Evolutionary conservation across 805 yeast genomes (phyloP).

Genomic region (Nakazawaea ishiwadae): DNA sequence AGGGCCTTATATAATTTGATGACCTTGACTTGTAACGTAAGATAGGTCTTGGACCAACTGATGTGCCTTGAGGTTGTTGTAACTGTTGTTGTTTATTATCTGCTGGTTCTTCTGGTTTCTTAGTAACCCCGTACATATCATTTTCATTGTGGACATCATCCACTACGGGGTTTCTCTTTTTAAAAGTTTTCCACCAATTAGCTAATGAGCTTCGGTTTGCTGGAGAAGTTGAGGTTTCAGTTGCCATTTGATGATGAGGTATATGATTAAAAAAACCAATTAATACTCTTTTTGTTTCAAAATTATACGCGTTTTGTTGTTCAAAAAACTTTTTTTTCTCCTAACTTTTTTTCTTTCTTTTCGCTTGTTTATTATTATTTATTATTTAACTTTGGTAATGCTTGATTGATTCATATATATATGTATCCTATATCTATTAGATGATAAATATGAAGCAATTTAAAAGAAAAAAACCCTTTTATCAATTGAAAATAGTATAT

Average conservation of each 20-base stretch:
- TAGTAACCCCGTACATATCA: background rate
- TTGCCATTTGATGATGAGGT: background rate
- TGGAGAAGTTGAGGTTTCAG: slow-evolving; percentile 19
- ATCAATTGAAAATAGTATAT: too few relatives aligned
- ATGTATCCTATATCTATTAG: too few relatives aligned
- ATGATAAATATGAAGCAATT: too few relatives aligned
- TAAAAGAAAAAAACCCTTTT: too few relatives aligned
- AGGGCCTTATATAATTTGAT: slow-evolving; percentile 34
- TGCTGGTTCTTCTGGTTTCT: background rate
- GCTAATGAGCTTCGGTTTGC: slow-evolving; percentile 23
- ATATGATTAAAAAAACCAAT: background rate
- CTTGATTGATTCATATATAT: too few relatives aligned
- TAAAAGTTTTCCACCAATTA: slow-evolving; percentile 27
- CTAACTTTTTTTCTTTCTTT: too few relatives aligned
- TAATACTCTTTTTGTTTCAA: background rate
- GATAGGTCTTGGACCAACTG: slow-evolving; percentile 33
- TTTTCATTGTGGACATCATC: slow-evolving; percentile 1
- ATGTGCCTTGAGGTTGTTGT: slow-evolving; percentile 18
- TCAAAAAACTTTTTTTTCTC: too few relatives aligned
- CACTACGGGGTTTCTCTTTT: slow-evolving; percentile 14
- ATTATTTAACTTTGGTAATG: too few relatives aligned
- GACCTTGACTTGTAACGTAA: slow-evolving; percentile 47
- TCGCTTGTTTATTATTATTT: too few relatives aligned
- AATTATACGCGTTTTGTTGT: too few relatives aligned
- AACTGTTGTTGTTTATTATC: background rate